Conservation (phyloP, 768 basidiomycete species). For the Strobilomyces confusus region DNA sequence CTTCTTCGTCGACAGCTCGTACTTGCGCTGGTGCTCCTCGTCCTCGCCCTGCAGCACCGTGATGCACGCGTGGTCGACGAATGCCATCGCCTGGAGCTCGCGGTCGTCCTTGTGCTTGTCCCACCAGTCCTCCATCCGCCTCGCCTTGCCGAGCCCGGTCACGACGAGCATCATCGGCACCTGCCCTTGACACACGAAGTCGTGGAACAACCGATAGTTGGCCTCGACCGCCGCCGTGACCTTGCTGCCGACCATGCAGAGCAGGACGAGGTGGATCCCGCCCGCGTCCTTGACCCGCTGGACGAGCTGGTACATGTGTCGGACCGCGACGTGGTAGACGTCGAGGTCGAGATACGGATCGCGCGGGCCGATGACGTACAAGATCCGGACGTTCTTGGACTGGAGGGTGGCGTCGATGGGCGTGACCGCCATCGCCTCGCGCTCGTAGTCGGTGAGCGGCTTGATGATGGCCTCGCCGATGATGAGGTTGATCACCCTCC, state of each 20-base stretch:
- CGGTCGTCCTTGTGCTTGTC: constrained; percentile 14
- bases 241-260: constrained; percentile 37
- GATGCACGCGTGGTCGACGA: constrained; percentile 27
- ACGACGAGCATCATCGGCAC: constrained; percentile 37
- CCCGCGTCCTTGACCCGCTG: constrained; percentile 13
- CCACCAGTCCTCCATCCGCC: constrained; percentile 35
- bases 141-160: constrained; percentile 36
- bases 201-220: constrained; percentile 37
- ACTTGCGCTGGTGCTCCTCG: constrained; percentile 15
- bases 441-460: constrained; percentile 23
- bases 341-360: constrained; percentile 25
- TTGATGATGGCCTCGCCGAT: constrained; percentile 11
- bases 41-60: constrained; percentile 25
- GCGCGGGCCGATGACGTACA: constrained; percentile 31
- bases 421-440: constrained; percentile 31
- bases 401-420: constrained; percentile 24
- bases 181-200: constrained; percentile 33
- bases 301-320: constrained; percentile 28
- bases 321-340: constrained; percentile 15
- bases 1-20: constrained; percentile 10
- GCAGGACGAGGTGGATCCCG: constrained; percentile 39
- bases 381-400: constrained; percentile 20
- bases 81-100: constrained; percentile 6
- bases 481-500: constrained; percentile 28
- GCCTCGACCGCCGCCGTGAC: constrained; percentile 29